A percentile compares a stretch with the other conserved stretches of the same genome.
Evolutionary conservation across 2,329 filamentous ascomycete species (phyloP).

Genomic region (Aspergillus jensenii): DNA sequence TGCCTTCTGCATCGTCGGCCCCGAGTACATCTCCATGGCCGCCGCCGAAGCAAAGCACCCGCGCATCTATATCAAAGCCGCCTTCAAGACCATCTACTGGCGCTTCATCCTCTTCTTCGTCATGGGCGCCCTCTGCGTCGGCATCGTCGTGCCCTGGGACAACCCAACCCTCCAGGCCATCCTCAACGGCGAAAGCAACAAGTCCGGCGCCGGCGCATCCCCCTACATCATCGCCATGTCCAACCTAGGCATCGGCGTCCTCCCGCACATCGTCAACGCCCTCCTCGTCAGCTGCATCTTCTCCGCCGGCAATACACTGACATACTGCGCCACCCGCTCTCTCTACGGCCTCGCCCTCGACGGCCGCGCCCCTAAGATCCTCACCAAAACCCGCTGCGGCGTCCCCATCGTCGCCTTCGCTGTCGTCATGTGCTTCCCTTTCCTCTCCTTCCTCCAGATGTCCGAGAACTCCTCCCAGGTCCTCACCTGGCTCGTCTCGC

Average conservation of each 20-base stretch:
- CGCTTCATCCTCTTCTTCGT: constrained; percentile 71
- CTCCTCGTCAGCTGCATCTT: constrained; percentile 55
- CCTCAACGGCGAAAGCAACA: constrained; percentile 32
- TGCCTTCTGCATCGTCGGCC: constrained; percentile 61
- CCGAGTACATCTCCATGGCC: constrained; percentile 59
- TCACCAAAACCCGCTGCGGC: constrained; percentile 60
- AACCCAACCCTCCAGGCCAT: constrained; percentile 45
- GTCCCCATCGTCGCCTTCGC: constrained; percentile 56
- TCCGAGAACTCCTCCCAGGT: neutral
- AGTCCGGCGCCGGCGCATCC: constrained; percentile 52
- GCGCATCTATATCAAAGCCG: constrained; percentile 63
- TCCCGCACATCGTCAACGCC: constrained; percentile 62
- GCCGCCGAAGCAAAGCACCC: constrained; percentile 68
- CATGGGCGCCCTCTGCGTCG: constrained; percentile 66
- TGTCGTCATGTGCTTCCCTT: neutral
- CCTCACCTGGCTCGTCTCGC: neutral
- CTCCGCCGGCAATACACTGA: constrained; percentile 58
- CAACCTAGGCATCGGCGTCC: constrained; percentile 52
- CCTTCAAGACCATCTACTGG: constrained; percentile 73
- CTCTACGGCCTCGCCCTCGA: constrained; percentile 55
- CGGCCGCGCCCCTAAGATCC: constrained; percentile 53
- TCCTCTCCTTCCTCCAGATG: neutral
- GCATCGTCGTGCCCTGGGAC: constrained; percentile 66
- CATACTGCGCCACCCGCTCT: constrained; percentile 54
- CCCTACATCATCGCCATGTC: constrained; percentile 65